phyloP scores from a whole-genome alignment of 495 filamentous ascomycete species.

The Tuber brumale region DNA sequence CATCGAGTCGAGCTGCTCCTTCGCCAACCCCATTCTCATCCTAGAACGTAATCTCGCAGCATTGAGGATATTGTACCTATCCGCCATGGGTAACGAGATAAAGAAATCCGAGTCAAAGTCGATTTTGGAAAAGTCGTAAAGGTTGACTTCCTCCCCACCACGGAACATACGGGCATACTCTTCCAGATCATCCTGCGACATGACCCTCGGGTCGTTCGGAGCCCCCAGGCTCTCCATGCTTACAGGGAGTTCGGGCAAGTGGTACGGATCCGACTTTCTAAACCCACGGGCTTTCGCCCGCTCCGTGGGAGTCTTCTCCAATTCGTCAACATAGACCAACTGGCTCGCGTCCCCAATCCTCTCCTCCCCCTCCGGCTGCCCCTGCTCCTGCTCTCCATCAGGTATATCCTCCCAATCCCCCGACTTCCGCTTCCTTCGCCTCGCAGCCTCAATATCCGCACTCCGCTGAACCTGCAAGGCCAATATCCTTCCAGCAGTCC shows the following conservation, averaged over 20 bases:
- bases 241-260: slow-evolving; percentile 74
- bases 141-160: slow-evolving; percentile 86
- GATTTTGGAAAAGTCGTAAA: slow-evolving; percentile 98
- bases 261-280: slow-evolving; percentile 86
- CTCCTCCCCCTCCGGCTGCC: slow-evolving; percentile 49
- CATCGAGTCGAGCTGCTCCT: slow-evolving; percentile 91
- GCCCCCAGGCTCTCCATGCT: slow-evolving; percentile 62
- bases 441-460: slow-evolving; percentile 74
- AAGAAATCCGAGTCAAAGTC: slow-evolving; percentile 95
- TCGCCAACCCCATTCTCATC: slow-evolving; percentile 88
- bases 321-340: slow-evolving; percentile 76
- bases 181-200: slow-evolving; percentile 87
- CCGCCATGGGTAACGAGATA: slow-evolving; percentile 74
- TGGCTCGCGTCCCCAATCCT: slow-evolving; percentile 57
- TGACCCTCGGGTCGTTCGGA: slow-evolving; percentile 85
- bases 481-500: slow-evolving; percentile 81
- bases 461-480: slow-evolving; percentile 85
- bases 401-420: slow-evolving; percentile 8
- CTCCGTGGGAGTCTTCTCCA: slow-evolving; percentile 72
- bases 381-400: slow-evolving; percentile 24
- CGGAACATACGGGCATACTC: slow-evolving; percentile 89
- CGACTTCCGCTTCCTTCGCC: slow-evolving; percentile 49
- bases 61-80: slow-evolving; percentile 95
- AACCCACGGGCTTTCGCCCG: slow-evolving; percentile 65
- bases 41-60: slow-evolving; percentile 80